phyloP scores from a whole-genome alignment of 1,284 basidiomycete genomes.

The Mycosarcoma mackinlayi region DNA sequence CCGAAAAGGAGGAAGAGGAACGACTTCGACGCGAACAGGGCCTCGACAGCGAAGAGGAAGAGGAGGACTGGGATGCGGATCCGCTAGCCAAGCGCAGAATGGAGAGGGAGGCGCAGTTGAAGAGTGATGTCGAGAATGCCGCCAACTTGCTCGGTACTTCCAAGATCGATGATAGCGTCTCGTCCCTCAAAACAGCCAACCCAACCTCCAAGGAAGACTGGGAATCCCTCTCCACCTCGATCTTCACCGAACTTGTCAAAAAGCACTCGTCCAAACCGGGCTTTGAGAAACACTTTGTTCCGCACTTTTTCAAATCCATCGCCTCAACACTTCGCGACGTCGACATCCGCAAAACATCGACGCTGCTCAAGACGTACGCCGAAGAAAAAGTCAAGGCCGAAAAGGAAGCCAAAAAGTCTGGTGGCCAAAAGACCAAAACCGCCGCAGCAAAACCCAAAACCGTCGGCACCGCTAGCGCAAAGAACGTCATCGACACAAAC shows the following conservation, averaged over 20 bases:
- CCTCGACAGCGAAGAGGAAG: conserved; percentile 32
- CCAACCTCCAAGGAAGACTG: conserved; percentile 64
- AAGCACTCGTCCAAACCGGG: conserved; percentile 55
- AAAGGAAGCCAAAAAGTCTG: conserved; percentile 61
- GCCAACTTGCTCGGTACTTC: conserved; percentile 61
- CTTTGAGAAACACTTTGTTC: conserved; percentile 65
- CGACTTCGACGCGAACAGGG: conserved; percentile 45
- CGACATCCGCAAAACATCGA: conserved; percentile 58
- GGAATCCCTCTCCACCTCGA: conserved; percentile 48
- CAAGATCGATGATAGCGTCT: conserved; percentile 44
- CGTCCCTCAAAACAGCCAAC: conserved; percentile 42
- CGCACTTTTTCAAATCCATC: conserved; percentile 48
- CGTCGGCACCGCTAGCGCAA: conserved; percentile 61
- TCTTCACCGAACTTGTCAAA: conserved; percentile 58
- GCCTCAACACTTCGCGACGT: conserved; percentile 57
- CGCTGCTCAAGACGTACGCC: conserved; percentile 59
- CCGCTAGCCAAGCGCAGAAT: conserved; percentile 43
- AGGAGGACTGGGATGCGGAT: conserved; percentile 55
- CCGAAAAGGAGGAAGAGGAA: conserved; percentile 63
- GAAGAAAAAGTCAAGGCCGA: conserved; percentile 64
- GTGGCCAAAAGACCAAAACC: conserved; percentile 47
- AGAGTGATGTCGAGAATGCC: conserved; percentile 65
- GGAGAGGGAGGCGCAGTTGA: conserved; percentile 62
- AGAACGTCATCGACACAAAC: conserved; percentile 61
- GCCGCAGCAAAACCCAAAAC: conserved; percentile 56